Evolutionary conservation across 2,329 filamentous ascomycete species (phyloP).

Genomic region (Hypomyces rosellus): DNA sequence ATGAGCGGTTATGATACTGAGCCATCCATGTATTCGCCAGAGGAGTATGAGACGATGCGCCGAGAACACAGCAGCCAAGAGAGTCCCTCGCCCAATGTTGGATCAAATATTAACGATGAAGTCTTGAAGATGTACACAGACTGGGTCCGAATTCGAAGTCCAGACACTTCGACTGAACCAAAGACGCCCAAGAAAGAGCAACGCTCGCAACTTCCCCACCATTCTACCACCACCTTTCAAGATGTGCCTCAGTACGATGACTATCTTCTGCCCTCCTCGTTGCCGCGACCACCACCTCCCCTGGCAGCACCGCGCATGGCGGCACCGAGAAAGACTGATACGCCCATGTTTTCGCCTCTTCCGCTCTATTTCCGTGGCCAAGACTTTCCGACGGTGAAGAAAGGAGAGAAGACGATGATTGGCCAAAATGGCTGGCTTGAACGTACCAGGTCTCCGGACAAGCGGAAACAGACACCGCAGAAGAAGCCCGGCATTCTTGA

Average conservation of each 20-base stretch:
- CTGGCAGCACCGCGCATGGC: background rate
- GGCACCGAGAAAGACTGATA: constrained; percentile 3
- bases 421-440: constrained; percentile 54
- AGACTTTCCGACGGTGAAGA: constrained; percentile 33
- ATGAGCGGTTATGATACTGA: background rate
- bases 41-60: constrained; percentile 12
- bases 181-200: constrained; percentile 10
- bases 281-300: background rate
- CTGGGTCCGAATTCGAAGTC: constrained; percentile 20
- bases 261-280: background rate
- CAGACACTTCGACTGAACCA: constrained; percentile 15
- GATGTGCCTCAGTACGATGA: constrained; percentile 12
- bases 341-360: constrained; percentile 35
- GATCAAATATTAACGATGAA: constrained; percentile 8
- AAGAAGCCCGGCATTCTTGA: constrained; percentile 40
- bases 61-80: constrained; percentile 5
- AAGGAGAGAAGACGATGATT: constrained; percentile 45
- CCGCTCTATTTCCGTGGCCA: constrained; percentile 35
- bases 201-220: constrained; percentile 17
- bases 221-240: constrained; percentile 19
- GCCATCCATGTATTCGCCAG: constrained; percentile 19
- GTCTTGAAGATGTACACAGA: constrained; percentile 18
- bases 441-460: constrained; percentile 24
- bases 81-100: background rate
- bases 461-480: constrained; percentile 21